phyloP scores from a whole-genome alignment of 805 yeast genomes.

The Saturnispora sanitii region DNA sequence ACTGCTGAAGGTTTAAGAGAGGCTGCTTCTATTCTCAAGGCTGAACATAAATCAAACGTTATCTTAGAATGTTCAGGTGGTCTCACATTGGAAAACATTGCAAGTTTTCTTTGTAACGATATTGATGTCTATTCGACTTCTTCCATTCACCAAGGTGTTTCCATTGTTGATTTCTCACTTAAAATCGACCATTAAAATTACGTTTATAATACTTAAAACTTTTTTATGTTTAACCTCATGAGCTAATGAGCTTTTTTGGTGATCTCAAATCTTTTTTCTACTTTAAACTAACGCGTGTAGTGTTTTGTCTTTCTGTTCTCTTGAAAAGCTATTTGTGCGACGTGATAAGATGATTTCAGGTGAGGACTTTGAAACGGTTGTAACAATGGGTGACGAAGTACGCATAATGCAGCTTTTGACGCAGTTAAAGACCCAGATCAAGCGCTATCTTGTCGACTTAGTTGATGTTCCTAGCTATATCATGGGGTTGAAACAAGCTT shows the following conservation, averaged over 20 bases:
- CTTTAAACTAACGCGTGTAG: too few relatives aligned
- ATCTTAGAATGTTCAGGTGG: slow-evolving; percentile 92
- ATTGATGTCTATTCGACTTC: slow-evolving; percentile 89
- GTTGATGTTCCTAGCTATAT: slow-evolving; percentile 39
- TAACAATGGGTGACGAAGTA: slow-evolving; percentile 2
- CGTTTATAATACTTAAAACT: too few relatives aligned
- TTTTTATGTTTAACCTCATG: neutral
- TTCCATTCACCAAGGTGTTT: slow-evolving; percentile 85
- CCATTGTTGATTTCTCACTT: slow-evolving; percentile 73
- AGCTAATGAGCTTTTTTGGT: neutral
- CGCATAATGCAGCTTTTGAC: slow-evolving; percentile 3
- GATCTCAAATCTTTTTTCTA: too few relatives aligned
- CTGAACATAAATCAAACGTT: slow-evolving; percentile 39
- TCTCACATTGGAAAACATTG: slow-evolving; percentile 57
- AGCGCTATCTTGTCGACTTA: slow-evolving; percentile 44
- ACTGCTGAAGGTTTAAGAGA: slow-evolving; percentile 49
- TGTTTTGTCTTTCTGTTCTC: too few relatives aligned
- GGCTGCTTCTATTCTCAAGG: slow-evolving; percentile 57
- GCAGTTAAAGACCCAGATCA: slow-evolving; percentile 26
- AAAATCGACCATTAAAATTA: slow-evolving; percentile 37
- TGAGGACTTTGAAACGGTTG: slow-evolving; percentile 5
- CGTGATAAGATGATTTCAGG: slow-evolving; percentile 8
- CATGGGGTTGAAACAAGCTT: slow-evolving; percentile 39
- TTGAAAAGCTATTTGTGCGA: too few relatives aligned
- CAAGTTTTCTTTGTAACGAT: slow-evolving; percentile 57